Evolutionary conservation across 2,329 filamentous ascomycete genomes (phyloP), one percentile per base, ranked within the genome.

Genomic region (Calonectria henricotiae): DNA sequence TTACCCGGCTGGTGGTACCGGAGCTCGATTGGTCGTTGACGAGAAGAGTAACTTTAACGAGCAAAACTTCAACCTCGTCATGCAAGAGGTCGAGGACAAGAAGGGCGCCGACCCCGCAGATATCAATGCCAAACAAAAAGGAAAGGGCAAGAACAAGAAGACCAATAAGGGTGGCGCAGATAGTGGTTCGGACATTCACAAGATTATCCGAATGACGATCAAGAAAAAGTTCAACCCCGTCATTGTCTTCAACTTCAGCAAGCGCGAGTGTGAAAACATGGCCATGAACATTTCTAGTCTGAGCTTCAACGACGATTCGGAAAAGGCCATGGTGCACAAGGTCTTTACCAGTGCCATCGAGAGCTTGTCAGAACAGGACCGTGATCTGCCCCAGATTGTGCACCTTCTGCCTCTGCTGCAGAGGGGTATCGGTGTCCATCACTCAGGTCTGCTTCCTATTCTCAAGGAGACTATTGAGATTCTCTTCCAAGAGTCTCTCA

Each of bases 221-320:
- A 89, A 94, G 84, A 98, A 95, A 85, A 96, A 93, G 80, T 97
- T 96, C 84, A 98, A 99, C 79, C 96, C 96, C 0, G 96, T 98
- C 77, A 99, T 99, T 80, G 95, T 99, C 44, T 99, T 99, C 89
- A 98, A 96, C 83, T 99, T 99, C 86, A 98, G 95, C 88, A 99
- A 99, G 86, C 90, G 96, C 74, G 96, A 98, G 78, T 98, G 96
- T 81, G 96, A 99, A 84, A 91, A 92, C 72, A 91, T 96, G 82
- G 96, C 96, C 1, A 86, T 99, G 55, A 90, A 94, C 76, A 95
- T 98, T 85, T 96, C 92, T 63, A 89, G 90, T 71, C 89, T 98
- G 79, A 92, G 94, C 55, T 98, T 99, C 89, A 99, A 99, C 84
- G 95, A 98, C 74, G 94, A 98, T 25, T 95, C 94, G 0, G 96